Percentiles rank a stretch among this genome's conserved stretches.
Conservation (phyloP, 2,329 filamentous ascomycete genomes). For the Penicillium verrucosum region DNA sequence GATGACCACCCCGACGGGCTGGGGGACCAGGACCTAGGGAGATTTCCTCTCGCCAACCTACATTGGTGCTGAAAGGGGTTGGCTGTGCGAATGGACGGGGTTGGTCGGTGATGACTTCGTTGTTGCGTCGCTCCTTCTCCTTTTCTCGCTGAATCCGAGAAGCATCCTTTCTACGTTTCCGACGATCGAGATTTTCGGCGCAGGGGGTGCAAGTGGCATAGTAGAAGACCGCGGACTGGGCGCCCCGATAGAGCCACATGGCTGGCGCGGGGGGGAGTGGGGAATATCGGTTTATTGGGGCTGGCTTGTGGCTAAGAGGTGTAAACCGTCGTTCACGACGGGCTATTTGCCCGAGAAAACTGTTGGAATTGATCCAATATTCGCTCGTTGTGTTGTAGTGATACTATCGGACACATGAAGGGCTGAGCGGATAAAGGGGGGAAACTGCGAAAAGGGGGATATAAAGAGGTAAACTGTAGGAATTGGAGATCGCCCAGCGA, state of each 20-base stretch:
- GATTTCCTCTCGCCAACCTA: constrained; percentile 86
- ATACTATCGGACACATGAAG: constrained; percentile 36
- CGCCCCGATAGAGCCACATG: constrained; percentile 50
- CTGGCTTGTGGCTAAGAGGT: not conserved
- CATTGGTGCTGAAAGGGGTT: constrained; percentile 76
- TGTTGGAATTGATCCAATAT: constrained; percentile 24
- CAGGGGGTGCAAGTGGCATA: constrained; percentile 57
- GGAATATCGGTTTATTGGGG: constrained; percentile 2
- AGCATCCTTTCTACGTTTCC: constrained; percentile 68
- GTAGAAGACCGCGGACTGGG: constrained; percentile 51
- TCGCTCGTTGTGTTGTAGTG: constrained; percentile 20
- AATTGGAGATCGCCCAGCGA: constrained; percentile 30
- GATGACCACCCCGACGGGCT: constrained; percentile 53
- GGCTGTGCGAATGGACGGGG: constrained; percentile 75
- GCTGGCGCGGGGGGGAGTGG: constrained; percentile 16
- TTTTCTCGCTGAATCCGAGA: constrained; percentile 65
- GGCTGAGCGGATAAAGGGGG: constrained; percentile 24
- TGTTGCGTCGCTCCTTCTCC: constrained; percentile 60
- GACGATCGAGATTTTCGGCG: constrained; percentile 64
- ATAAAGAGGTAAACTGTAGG: constrained; percentile 5
- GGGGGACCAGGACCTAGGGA: constrained; percentile 71
- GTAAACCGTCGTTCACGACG: constrained; percentile 18
- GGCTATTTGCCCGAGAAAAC: constrained; percentile 23
- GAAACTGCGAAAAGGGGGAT: not conserved
- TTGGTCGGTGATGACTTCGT: constrained; percentile 56